These are phyloP conservation scores for Alternaria consortialis DNA, from an alignment of 2,329 filamentous ascomycete species.

Conservation along the genomic window DNA sequence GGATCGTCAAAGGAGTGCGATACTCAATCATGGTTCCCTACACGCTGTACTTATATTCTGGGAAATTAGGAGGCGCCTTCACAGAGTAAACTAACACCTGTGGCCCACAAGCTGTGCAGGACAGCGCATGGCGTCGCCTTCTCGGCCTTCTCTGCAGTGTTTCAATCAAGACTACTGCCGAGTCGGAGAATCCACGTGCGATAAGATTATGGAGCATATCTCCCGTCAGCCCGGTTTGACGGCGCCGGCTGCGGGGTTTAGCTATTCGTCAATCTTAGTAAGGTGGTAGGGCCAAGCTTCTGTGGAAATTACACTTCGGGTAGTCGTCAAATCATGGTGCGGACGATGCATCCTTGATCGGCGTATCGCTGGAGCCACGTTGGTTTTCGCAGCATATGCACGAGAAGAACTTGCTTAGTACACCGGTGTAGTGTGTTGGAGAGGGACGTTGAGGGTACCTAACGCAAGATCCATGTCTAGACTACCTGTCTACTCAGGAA, in stretches of 20 bases:
- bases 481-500: slow-evolving; percentile 21
- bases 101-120: slow-evolving; percentile 17
- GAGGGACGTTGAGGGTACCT: slow-evolving; percentile 16
- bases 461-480: slow-evolving; percentile 22
- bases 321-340: slow-evolving; percentile 19
- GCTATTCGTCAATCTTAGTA: slow-evolving; percentile 20
- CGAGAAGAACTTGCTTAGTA: slow-evolving; percentile 14
- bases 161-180: slow-evolving; percentile 26
- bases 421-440: slow-evolving; percentile 3
- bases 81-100: slow-evolving; percentile 9
- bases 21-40: not conserved
- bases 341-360: slow-evolving; percentile 13
- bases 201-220: slow-evolving; percentile 20
- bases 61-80: slow-evolving; percentile 21
- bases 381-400: slow-evolving; percentile 23
- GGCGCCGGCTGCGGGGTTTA: slow-evolving; percentile 18
- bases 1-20: slow-evolving; percentile 6
- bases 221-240: slow-evolving; percentile 24
- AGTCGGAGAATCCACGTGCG: slow-evolving; percentile 26
- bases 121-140: slow-evolving; percentile 22
- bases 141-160: slow-evolving; percentile 17
- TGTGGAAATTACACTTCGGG: slow-evolving; percentile 29
- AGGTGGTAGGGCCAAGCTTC: slow-evolving; percentile 22
- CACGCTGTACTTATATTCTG: slow-evolving; percentile 21
- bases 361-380: slow-evolving; percentile 28